A percentile compares a stretch with the other conserved stretches of the same genome.
phyloP scores from a whole-genome alignment of 208 protist genomes.

The Porcisia hertigi region DNA sequence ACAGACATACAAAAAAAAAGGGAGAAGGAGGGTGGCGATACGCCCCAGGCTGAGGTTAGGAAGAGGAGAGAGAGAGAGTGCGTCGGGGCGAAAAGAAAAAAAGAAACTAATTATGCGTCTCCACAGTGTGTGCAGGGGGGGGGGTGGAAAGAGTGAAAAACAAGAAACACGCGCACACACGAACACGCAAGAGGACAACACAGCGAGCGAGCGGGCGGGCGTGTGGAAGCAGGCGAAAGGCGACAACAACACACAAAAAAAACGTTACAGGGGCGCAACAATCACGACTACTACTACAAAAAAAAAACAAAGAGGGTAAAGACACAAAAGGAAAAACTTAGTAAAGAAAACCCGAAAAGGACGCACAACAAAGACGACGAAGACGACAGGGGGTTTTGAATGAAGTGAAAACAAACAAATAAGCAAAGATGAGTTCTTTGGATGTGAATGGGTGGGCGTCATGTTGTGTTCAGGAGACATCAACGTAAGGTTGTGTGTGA shows the following conservation, averaged over 20 bases:
- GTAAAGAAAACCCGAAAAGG: too few species aligned
- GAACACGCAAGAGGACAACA: neutral
- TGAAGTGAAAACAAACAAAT: neutral
- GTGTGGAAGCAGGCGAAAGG: constrained; percentile 2
- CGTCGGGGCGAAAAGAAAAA: too few species aligned
- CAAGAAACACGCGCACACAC: neutral
- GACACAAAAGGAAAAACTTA: too few species aligned
- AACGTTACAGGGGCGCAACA: neutral
- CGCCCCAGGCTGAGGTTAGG: too few species aligned
- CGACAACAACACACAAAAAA: neutral
- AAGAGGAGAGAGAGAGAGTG: too few species aligned
- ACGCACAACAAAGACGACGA: too few species aligned
- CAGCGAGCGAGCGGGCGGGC: neutral
- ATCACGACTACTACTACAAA: too few species aligned
- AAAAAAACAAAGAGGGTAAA: too few species aligned
- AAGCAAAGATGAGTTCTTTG: neutral
- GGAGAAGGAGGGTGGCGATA: too few species aligned
- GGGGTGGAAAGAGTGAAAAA: neutral
- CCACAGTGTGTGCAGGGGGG: neutral
- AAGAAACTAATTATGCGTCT: neutral
- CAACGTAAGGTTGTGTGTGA: neutral
- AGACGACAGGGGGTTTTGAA: too few species aligned
- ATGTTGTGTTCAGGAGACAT: neutral
- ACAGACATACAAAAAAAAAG: too few species aligned
- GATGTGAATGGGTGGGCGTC: neutral